phyloP scores from a whole-genome alignment of 495 filamentous ascomycete genomes.

The Penicillium lividum region DNA sequence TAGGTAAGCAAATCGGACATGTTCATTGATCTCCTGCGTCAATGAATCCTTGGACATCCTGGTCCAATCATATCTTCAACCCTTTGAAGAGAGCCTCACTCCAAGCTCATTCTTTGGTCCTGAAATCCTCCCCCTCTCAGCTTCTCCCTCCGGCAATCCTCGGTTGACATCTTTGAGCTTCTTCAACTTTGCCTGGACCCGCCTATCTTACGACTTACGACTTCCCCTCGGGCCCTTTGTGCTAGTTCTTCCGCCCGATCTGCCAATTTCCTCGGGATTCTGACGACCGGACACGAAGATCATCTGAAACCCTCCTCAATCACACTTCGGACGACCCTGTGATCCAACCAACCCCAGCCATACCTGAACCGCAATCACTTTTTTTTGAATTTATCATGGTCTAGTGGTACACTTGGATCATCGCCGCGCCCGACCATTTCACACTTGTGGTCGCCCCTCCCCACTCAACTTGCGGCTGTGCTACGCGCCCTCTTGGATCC shows the following conservation, averaged over 20 bases:
- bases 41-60: constrained; percentile 14
- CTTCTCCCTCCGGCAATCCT: not conserved
- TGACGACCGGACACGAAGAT: constrained; percentile 6
- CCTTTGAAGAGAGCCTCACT: constrained; percentile 5
- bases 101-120: constrained; percentile 1
- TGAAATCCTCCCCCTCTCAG: constrained; percentile 11
- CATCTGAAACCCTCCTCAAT: not conserved
- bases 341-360: not conserved
- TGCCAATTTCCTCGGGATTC: not conserved
- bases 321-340: constrained; percentile 2
- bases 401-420: not conserved
- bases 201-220: constrained; percentile 5
- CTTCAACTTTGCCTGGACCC: not conserved
- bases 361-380: constrained; percentile 1
- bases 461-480: constrained; percentile 7
- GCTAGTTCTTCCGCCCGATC: not conserved
- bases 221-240: not conserved
- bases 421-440: not conserved
- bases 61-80: constrained; percentile 12
- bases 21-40: constrained; percentile 15
- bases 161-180: constrained; percentile 1
- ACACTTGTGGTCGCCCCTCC: constrained; percentile 6
- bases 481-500: constrained; percentile 9
- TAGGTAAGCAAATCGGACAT: constrained; percentile 1
- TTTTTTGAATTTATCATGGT: constrained; percentile 6